These are phyloP conservation scores for Zostera marina DNA, from an alignment of 116 monocot genomes.

Conservation along the genomic window DNA sequence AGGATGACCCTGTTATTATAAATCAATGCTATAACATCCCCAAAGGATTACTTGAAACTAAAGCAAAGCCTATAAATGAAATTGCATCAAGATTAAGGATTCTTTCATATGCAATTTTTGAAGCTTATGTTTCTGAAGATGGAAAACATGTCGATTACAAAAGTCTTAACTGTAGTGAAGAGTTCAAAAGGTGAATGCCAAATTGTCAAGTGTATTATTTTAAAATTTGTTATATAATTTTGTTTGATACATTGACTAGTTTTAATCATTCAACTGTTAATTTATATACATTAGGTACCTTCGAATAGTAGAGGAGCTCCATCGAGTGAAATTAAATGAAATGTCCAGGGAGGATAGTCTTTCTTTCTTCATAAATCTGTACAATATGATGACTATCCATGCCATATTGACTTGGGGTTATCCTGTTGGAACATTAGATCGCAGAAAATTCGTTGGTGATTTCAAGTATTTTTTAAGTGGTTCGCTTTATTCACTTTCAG, in stretches of 20 bases:
- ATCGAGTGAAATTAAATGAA: constrained; percentile 54
- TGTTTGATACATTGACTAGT: neutral
- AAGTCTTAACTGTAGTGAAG: constrained; percentile 59
- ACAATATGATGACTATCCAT: constrained; percentile 95
- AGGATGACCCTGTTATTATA: constrained; percentile 55
- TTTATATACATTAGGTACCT: constrained; percentile 34
- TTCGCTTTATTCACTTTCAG: constrained; percentile 60
- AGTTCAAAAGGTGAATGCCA: constrained; percentile 48
- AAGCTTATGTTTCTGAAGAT: constrained; percentile 92
- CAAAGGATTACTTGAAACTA: constrained; percentile 44
- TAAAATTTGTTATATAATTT: neutral
- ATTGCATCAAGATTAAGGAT: constrained; percentile 58
- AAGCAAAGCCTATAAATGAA: constrained; percentile 66
- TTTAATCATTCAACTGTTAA: neutral
- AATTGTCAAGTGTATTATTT: neutral
- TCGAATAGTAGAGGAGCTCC: constrained; percentile 73
- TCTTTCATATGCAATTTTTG: constrained; percentile 63
- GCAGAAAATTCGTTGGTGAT: constrained; percentile 66
- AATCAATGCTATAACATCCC: constrained; percentile 74
- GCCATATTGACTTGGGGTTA: constrained; percentile 51
- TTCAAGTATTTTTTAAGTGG: constrained; percentile 84
- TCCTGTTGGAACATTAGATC: constrained; percentile 50
- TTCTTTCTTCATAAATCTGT: constrained; percentile 85
- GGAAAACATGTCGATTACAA: constrained; percentile 74
- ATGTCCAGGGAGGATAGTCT: constrained; percentile 82